Evolutionary conservation across 305 asterid genomes (phyloP).

Genomic region (Ruellia speciosa): DNA sequence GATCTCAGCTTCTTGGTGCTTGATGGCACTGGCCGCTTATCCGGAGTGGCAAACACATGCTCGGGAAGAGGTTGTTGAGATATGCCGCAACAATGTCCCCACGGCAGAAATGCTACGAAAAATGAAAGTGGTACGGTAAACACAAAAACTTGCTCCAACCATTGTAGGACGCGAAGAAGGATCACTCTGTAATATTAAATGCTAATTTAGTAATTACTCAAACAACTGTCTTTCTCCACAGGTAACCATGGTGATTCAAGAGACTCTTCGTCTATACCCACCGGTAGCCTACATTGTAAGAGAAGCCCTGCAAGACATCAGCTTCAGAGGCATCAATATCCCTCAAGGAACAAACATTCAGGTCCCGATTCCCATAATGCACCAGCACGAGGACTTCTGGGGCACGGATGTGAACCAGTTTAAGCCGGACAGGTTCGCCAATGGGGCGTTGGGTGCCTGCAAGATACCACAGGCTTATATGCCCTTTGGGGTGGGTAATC

Average conservation of each 20-base stretch:
- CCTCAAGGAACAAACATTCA: constrained; percentile 54
- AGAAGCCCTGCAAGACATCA: constrained; percentile 59
- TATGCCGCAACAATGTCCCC: constrained; percentile 40
- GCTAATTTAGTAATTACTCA: too few species aligned
- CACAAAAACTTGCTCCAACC: not conserved
- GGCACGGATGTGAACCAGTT: constrained; percentile 40
- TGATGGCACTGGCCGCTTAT: constrained; percentile 59
- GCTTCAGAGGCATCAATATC: constrained; percentile 33
- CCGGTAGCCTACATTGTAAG: constrained; percentile 53
- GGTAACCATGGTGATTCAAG: constrained; percentile 59
- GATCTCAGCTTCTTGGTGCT: constrained; percentile 62
- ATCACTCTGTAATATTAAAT: too few species aligned
- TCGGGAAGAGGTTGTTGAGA: constrained; percentile 50
- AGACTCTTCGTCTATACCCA: constrained; percentile 59
- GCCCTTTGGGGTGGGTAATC: constrained; percentile 63
- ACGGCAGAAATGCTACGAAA: constrained; percentile 41
- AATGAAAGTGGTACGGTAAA: constrained; percentile 45
- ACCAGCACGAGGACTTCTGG: constrained; percentile 45
- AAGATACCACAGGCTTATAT: constrained; percentile 55
- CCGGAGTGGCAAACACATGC: constrained; percentile 74
- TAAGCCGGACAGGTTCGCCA: constrained; percentile 57
- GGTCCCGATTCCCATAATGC: constrained; percentile 44
- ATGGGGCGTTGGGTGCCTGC: constrained; percentile 56
- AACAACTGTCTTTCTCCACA: constrained; percentile 25
- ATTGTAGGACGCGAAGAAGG: not conserved